phyloP scores from a whole-genome alignment of 306 rosid genomes.

The Boehmeria nivea region DNA sequence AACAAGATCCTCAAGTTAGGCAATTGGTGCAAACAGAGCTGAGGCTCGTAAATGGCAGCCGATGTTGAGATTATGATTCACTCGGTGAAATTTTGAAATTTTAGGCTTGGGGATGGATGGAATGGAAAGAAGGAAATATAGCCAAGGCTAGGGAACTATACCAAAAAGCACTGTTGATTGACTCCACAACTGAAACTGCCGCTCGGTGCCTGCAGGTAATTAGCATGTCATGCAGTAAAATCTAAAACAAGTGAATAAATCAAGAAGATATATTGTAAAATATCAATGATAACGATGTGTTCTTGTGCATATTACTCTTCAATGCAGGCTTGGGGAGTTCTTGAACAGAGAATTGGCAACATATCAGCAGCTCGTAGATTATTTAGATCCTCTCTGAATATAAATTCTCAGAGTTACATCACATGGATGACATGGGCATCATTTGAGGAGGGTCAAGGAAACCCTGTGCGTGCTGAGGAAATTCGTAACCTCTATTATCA shows the following conservation, averaged over 20 bases:
- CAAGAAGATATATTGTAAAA: no score
- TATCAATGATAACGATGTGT: no score
- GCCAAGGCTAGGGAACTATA: constrained; percentile 72
- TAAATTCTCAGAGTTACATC: constrained; percentile 87
- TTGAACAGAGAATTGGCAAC: constrained; percentile 80
- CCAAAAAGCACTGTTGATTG: constrained; percentile 57
- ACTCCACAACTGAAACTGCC: constrained; percentile 70
- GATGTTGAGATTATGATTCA: constrained; percentile 7
- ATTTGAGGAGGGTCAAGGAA: constrained; percentile 91
- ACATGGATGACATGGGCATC: constrained; percentile 99
- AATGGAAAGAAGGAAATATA: constrained; percentile 94
- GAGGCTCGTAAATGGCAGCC: neutral
- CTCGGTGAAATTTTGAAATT: constrained; percentile 22
- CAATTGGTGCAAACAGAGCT: neutral
- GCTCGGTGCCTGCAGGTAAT: constrained; percentile 97
- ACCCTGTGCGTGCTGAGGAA: constrained; percentile 83
- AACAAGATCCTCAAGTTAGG: neutral
- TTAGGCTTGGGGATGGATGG: constrained; percentile 99
- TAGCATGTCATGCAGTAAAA: no score
- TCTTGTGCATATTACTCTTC: no score
- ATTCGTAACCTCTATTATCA: constrained; percentile 86
- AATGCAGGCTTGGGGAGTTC: constrained; percentile 96
- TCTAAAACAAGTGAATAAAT: no score
- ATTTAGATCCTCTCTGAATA: constrained; percentile 70
- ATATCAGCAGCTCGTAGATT: constrained; percentile 73